Evolutionary conservation across 2,329 filamentous ascomycete species (phyloP).

Genomic region (Trichoderma sp.): DNA sequence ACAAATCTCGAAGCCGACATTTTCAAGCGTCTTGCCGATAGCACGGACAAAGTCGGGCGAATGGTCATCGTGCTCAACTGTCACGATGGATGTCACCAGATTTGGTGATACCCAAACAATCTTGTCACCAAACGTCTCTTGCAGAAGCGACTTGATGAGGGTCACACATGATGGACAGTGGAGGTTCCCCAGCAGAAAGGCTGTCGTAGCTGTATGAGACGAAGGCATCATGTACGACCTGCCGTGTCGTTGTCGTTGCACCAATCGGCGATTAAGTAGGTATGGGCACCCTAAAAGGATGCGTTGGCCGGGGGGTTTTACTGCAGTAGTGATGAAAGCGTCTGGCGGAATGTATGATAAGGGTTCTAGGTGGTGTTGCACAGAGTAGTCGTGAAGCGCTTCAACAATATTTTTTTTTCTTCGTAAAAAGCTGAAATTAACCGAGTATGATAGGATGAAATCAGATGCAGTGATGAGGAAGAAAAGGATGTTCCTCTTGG

Average conservation of each 20-base stretch:
- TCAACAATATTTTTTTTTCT: background rate
- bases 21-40: constrained; percentile 49
- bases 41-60: constrained; percentile 41
- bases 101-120: constrained; percentile 64
- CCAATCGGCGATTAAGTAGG: background rate
- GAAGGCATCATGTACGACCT: constrained; percentile 29
- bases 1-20: constrained; percentile 58
- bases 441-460: background rate
- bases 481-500: background rate
- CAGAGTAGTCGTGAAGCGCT: background rate
- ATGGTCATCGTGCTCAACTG: constrained; percentile 51
- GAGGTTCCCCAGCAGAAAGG: constrained; percentile 69
- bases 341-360: background rate
- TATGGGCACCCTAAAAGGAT: background rate
- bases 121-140: constrained; percentile 43
- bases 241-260: background rate
- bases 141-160: constrained; percentile 59
- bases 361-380: background rate
- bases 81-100: constrained; percentile 68
- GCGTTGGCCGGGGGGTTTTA: background rate
- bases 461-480: background rate
- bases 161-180: constrained; percentile 74
- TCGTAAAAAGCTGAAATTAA: background rate
- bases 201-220: constrained; percentile 47
- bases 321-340: background rate